Evolutionary conservation across 306 rosid species (phyloP).

Genomic region (Glycine soja): DNA sequence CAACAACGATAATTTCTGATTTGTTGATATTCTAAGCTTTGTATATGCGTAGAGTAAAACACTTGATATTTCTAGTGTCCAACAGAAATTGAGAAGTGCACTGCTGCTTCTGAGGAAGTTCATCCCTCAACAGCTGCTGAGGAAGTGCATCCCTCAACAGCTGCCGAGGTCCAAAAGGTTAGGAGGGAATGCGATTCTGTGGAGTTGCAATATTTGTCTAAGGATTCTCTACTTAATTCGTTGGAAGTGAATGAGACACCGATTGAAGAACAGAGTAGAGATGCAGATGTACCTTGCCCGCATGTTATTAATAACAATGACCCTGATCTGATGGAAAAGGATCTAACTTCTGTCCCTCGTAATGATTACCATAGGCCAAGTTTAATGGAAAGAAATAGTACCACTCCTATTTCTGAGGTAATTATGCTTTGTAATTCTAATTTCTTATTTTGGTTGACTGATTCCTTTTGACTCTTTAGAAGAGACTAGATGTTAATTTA

Average conservation of each 20-base stretch:
- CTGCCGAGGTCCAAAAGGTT: too few species aligned
- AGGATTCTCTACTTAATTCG: too few species aligned
- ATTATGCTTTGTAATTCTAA: neutral
- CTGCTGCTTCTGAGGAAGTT: too few species aligned
- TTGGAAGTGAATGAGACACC: conserved; percentile 17
- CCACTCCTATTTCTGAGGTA: conserved; percentile 68
- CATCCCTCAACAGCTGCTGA: too few species aligned
- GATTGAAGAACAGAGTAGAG: conserved; percentile 17
- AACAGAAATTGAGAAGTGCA: conserved; percentile 13
- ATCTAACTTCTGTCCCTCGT: conserved; percentile 27
- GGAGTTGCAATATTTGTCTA: too few species aligned
- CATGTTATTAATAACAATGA: conserved; percentile 31
- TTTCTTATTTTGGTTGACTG: too few species aligned
- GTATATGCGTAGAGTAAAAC: neutral
- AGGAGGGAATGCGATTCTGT: too few species aligned
- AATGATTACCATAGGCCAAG: conserved; percentile 44
- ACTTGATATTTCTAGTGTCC: neutral
- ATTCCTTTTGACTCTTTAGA: conserved; percentile 21
- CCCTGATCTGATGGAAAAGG: conserved; percentile 6
- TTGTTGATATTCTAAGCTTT: too few species aligned
- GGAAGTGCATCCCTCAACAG: too few species aligned
- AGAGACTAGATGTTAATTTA: neutral
- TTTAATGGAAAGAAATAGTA: conserved; percentile 61
- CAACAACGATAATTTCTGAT: too few species aligned
- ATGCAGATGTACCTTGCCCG: conserved; percentile 29